phyloP scores from a whole-genome alignment of 345 rosid species.

The Erodium maritimum region DNA sequence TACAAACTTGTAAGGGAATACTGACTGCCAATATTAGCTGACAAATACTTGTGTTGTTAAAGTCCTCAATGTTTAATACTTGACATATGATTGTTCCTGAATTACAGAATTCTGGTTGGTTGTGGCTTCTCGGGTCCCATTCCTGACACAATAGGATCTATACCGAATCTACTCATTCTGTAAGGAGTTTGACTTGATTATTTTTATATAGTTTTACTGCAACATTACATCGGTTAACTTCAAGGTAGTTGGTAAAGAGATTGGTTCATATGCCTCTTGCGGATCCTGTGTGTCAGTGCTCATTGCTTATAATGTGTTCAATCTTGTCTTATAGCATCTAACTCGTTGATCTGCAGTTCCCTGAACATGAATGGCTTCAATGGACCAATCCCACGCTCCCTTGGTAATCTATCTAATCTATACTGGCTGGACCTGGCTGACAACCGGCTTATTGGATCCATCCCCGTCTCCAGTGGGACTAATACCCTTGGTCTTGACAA shows the following conservation, averaged over 20 bases:
- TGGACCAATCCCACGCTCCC: conserved; percentile 63
- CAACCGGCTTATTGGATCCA: conserved; percentile 51
- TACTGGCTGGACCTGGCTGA: conserved; percentile 84
- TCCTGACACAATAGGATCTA: conserved; percentile 58
- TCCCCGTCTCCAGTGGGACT: conserved; percentile 64
- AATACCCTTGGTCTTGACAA: conserved; percentile 63
- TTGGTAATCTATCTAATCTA: conserved; percentile 51
- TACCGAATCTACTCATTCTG: conserved; percentile 39
- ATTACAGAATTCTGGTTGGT: conserved; percentile 56
- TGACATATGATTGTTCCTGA: conserved; percentile 1
- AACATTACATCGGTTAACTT: not conserved
- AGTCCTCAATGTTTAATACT: conserved; percentile 1
- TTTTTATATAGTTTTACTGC: no score
- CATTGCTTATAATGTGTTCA: no score
- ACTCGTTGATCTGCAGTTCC: conserved; percentile 34
- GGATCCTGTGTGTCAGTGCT: no score
- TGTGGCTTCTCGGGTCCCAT: conserved; percentile 60
- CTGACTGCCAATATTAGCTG: not conserved
- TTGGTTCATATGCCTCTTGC: no score
- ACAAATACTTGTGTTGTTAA: conserved; percentile 3
- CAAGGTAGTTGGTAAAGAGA: not conserved
- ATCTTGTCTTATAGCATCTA: not conserved
- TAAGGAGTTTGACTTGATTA: conserved; percentile 19
- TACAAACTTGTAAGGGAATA: conserved; percentile 45
- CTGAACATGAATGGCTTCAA: conserved; percentile 57